A percentile compares a stretch with the other conserved stretches of the same genome.
These are phyloP conservation scores for Martiniozyma asiatica DNA, from an alignment of 1,139 yeast species.

Conservation along the genomic window DNA sequence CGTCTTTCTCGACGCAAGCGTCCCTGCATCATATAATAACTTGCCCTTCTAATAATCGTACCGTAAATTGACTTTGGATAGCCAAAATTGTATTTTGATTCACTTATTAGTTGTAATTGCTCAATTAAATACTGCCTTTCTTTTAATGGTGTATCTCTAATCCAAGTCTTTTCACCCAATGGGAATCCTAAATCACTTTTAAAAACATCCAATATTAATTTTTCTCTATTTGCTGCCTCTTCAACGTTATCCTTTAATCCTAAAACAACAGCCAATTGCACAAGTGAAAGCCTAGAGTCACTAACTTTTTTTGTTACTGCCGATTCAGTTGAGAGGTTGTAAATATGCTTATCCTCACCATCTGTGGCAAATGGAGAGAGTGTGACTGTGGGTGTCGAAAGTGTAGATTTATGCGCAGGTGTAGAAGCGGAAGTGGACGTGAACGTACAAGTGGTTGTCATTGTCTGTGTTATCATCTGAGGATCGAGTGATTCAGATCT, in stretches of 20 bases:
- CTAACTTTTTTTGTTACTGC: conserved; percentile 19
- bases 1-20: conserved; percentile 59
- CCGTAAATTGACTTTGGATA: conserved; percentile 41
- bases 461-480: no score
- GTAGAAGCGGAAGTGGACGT: not conserved
- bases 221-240: conserved; percentile 51
- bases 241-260: conserved; percentile 38
- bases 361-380: no score
- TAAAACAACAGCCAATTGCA: conserved; percentile 41
- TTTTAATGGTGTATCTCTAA: conserved; percentile 52
- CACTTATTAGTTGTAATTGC: conserved; percentile 35
- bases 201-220: conserved; percentile 44
- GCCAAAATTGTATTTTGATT: conserved; percentile 39
- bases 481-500: no score
- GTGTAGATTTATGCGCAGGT: not conserved
- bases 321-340: no score
- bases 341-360: not conserved
- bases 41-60: conserved; percentile 64
- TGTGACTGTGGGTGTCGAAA: not conserved
- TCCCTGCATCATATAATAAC: conserved; percentile 73
- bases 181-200: conserved; percentile 50
- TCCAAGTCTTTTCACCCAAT: conserved; percentile 71
- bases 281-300: conserved; percentile 47
- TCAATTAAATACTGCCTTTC: conserved; percentile 40
- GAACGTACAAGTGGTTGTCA: no score